Evolutionary conservation across 2,329 filamentous ascomycete genomes (phyloP), one percentile per base, ranked within the genome.

Genomic region (Blastomyces emzantsi): DNA sequence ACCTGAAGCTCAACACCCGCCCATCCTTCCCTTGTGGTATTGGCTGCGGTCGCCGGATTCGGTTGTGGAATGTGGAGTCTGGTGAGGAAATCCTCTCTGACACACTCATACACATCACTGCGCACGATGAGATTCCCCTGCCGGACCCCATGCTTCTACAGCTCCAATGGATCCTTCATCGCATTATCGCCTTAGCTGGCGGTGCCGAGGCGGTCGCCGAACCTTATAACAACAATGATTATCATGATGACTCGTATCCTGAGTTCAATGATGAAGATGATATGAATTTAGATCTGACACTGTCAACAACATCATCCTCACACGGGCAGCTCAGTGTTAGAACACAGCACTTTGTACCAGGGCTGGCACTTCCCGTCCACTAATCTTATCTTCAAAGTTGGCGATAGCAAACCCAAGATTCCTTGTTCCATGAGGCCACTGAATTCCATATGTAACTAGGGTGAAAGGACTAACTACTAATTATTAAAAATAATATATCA

Each of bases 81-180:
- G 22, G 54, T 39, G 41, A 61, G 22, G 43, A 63, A 28, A 63
- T 65, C 11, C 28, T 49, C 36, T 55, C 45, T 4, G 52, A 41
- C 55, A 63, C 52, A 36, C 22, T 52, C 45, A 47, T 61, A 33
- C 22, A 17, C 22, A 65, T 52, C 41, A 63, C 41, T 41, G 58
- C 41, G 9, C 61, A 43, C 11, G 57, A 63, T 25, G 17, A 52
- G n/a, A 39, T 61, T 45, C 64, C 64, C 17, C 61, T 65, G 17
- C 64, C 61, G 22, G 54, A 62, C 41, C 30, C 47, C 25, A 49
- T 41, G 19, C 52, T 65, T 59, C 61, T 65, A 22, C 19, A 63
- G 55, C 39, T 65, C 28, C 64, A 65, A 22, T 63, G 61, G 64
- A 52, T 63, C 45, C 58, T 63, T 11, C 64, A 63, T 33, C 49